Evolutionary conservation across 495 filamentous ascomycete species (phyloP), one percentile per base, ranked within the genome.

Genomic region (Xylaria curta): DNA sequence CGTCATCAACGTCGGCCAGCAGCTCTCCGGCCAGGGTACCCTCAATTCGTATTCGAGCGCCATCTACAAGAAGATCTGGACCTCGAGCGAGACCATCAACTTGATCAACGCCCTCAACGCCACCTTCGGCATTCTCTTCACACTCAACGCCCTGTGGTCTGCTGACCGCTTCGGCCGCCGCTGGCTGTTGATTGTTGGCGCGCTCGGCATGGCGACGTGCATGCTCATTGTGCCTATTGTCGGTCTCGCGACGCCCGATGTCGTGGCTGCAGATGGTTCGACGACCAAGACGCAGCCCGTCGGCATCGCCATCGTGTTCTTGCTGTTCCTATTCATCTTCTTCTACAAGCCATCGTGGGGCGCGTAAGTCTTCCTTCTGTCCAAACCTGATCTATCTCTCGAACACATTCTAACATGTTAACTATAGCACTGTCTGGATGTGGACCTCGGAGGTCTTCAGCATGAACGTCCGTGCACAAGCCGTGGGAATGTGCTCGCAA

Each of bases 331-430:
- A 3, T 90, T 91, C 69, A 89, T 89, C 51, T 86, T 91, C 78
- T 91, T 91, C 82, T 91, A 91, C 79, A 91, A 91, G 77, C 89
- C 89, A 3, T 89, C 88, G 2, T 91, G 88, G 89, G 89, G 89
- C 36, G 89, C 89, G 67, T 69, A 69, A 69, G 66, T 68, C 26
- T 28, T 28, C 53, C 38, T 7, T 40, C 3, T 6, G 9, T 9
- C 21, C 13, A 28, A 26, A 10, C n/a, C 6, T 64, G 2, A n/a
- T 64, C 5, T 4, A 4, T 28, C 44, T 65, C 26, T 17, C 2
- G 9, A n/a, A 44, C n/a, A 4, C 8, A 49, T 5, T 19, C 38
- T 47, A 26, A 46, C 42, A n/a, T 38, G 26, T 49, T 19, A 2
- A 26, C 10, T 9, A 44, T 10, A 67, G 65, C 0, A 90, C 89